Evolutionary conservation across 805 yeast species (phyloP).

Genomic region (Wickerhamomyces alni): DNA sequence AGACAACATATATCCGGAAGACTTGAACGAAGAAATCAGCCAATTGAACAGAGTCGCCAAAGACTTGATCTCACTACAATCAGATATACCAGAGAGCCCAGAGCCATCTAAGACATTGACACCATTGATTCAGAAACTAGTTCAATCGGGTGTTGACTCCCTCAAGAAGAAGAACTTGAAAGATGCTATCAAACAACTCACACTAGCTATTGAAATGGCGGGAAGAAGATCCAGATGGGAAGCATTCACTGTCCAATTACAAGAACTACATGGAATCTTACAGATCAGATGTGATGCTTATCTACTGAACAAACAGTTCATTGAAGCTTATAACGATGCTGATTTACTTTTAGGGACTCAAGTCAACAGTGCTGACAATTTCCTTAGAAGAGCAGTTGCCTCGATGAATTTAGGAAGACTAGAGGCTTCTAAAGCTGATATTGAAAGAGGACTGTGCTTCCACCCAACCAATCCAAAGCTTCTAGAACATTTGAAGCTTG

Average conservation of each 20-base stretch:
- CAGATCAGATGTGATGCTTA: slow-evolving; percentile 70
- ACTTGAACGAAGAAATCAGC: slow-evolving; percentile 19
- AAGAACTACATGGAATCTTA: slow-evolving; percentile 59
- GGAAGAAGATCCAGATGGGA: slow-evolving; percentile 67
- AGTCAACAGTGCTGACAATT: slow-evolving; percentile 54
- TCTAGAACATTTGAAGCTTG: slow-evolving; percentile 39
- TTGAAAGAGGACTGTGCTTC: slow-evolving; percentile 70
- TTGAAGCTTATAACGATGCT: slow-evolving; percentile 63
- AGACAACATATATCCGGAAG: slow-evolving; percentile 4
- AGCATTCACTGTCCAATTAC: slow-evolving; percentile 63
- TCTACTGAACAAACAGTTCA: slow-evolving; percentile 45
- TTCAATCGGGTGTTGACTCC: slow-evolving; percentile 55
- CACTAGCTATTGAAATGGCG: slow-evolving; percentile 63
- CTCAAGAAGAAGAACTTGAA: slow-evolving; percentile 48
- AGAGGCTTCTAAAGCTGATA: slow-evolving; percentile 55
- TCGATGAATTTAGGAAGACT: slow-evolving; percentile 55
- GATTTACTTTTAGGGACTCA: slow-evolving; percentile 33
- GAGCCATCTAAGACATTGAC: slow-evolving; percentile 47
- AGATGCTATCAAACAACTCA: slow-evolving; percentile 59
- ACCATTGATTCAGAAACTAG: slow-evolving; percentile 58
- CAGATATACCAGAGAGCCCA: slow-evolving; percentile 50
- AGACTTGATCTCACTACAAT: slow-evolving; percentile 25
- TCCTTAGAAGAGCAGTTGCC: slow-evolving; percentile 65
- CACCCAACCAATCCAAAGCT: slow-evolving; percentile 47
- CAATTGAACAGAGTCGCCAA: slow-evolving; percentile 31